phyloP scores from a whole-genome alignment of 1,284 basidiomycete genomes.

The Cryptococcus wingfieldii region DNA sequence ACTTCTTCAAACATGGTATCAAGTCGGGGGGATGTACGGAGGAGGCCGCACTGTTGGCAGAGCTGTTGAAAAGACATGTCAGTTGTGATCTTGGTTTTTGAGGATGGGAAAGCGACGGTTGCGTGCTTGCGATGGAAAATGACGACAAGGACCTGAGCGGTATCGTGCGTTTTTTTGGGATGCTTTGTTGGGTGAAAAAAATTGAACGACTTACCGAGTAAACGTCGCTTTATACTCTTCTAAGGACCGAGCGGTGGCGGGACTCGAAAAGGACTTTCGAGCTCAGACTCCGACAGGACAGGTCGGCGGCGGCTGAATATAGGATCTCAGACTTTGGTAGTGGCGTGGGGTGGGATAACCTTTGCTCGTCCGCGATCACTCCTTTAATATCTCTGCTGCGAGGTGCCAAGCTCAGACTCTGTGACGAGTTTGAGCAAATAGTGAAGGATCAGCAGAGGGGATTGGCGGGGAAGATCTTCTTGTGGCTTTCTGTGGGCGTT shows the following conservation, averaged over 20 bases:
- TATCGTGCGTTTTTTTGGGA: background rate
- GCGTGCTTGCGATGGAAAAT: background rate
- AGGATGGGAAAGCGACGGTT: background rate
- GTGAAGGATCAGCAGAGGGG: no score
- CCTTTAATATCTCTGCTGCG: background rate
- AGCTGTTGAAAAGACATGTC: conserved; percentile 8
- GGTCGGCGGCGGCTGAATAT: background rate
- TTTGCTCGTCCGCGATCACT: background rate
- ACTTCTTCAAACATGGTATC: conserved; percentile 46
- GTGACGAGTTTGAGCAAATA: background rate
- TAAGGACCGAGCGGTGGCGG: background rate
- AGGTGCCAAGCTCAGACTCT: background rate
- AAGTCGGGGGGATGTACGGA: conserved; percentile 14
- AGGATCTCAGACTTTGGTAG: background rate
- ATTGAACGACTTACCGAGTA: background rate
- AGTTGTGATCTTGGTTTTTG: background rate
- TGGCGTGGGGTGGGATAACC: background rate
- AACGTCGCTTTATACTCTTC: background rate
- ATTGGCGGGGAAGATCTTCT: no score
- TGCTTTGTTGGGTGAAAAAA: background rate
- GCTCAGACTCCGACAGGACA: background rate
- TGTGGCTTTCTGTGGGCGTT: no score
- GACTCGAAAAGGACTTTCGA: background rate
- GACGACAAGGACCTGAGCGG: background rate
- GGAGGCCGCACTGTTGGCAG: conserved; percentile 17